Percentiles rank a stretch among this genome's conserved stretches.
These are phyloP conservation scores for Candida adriatica DNA, from an alignment of 805 yeast species.

Conservation along the genomic window DNA sequence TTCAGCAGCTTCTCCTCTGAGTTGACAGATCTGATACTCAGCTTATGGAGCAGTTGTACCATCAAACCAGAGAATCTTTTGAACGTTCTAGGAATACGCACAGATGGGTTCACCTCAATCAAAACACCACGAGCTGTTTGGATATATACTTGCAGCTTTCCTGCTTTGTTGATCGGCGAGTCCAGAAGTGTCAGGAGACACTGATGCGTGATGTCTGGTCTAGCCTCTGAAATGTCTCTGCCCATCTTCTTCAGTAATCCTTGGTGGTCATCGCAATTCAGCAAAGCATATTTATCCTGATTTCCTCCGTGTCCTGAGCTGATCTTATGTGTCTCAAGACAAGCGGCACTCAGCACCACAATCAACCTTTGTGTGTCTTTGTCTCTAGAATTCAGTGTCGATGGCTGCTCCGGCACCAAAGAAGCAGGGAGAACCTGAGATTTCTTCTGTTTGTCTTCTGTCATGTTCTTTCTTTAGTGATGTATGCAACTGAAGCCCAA, in stretches of 20 bases:
- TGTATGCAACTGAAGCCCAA: no score
- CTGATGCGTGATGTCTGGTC: constrained; percentile 99
- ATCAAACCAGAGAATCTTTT: constrained; percentile 95
- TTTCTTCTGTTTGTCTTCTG: no score
- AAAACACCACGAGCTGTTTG: constrained; percentile 94
- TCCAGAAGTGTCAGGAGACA: constrained; percentile 90
- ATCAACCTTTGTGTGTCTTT: constrained; percentile 80
- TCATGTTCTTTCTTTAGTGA: no score
- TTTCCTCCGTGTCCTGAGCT: constrained; percentile 63
- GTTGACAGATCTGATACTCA: constrained; percentile 89
- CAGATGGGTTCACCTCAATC: constrained; percentile 92
- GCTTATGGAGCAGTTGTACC: constrained; percentile 92
- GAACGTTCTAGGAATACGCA: constrained; percentile 96
- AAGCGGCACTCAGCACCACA: constrained; percentile 94
- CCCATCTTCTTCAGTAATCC: constrained; percentile 93
- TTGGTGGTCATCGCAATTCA: constrained; percentile 98
- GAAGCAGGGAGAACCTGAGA: constrained; percentile 49
- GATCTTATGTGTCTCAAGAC: constrained; percentile 90
- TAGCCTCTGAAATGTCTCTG: constrained; percentile 93
- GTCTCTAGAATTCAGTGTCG: constrained; percentile 74
- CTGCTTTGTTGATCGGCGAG: constrained; percentile 98
- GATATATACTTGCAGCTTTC: constrained; percentile 91
- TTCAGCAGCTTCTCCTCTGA: constrained; percentile 90
- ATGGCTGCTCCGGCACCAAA: constrained; percentile 82
- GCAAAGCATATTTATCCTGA: constrained; percentile 86